phyloP scores from a whole-genome alignment of 331 rosid genomes.

The Pyrus hybrid region DNA sequence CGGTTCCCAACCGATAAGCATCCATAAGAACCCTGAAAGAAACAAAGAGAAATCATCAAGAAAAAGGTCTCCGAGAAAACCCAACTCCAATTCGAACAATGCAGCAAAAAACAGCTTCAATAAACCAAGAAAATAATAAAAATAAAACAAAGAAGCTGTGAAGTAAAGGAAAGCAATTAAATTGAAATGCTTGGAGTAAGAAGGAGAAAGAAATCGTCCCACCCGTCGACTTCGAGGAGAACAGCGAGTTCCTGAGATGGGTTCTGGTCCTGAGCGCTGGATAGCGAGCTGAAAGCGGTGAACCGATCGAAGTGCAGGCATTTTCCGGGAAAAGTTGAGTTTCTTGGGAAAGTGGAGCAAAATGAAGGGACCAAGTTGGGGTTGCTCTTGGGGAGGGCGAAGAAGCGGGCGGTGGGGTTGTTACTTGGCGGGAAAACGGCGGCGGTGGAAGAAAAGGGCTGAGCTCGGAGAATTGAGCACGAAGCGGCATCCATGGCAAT shows the following conservation, averaged over 20 bases:
- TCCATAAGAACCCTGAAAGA: conserved; percentile 68
- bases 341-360: conserved; percentile 16
- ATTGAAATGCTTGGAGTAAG: neutral
- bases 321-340: conserved; percentile 16
- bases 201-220: neutral
- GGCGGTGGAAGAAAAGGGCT: conserved; percentile 10
- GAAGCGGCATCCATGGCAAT: conserved; percentile 34
- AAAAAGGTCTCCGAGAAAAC: neutral
- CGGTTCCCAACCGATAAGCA: conserved; percentile 73
- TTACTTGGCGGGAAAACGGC: neutral
- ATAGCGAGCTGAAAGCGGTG: conserved; percentile 29
- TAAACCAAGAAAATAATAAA: neutral
- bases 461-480: conserved; percentile 20
- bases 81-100: neutral
- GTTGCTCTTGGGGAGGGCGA: conserved; percentile 5
- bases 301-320: conserved; percentile 23
- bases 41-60: neutral
- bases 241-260: conserved; percentile 53
- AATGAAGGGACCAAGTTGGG: conserved; percentile 22
- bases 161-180: neutral
- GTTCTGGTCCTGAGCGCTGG: conserved; percentile 15
- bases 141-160: neutral
- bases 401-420: neutral
- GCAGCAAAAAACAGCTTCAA: neutral
- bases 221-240: conserved; percentile 94